Base-by-base conservation (phyloP, 2,329 filamentous ascomycete genomes). In the Beauveria brongniartii region DNA sequence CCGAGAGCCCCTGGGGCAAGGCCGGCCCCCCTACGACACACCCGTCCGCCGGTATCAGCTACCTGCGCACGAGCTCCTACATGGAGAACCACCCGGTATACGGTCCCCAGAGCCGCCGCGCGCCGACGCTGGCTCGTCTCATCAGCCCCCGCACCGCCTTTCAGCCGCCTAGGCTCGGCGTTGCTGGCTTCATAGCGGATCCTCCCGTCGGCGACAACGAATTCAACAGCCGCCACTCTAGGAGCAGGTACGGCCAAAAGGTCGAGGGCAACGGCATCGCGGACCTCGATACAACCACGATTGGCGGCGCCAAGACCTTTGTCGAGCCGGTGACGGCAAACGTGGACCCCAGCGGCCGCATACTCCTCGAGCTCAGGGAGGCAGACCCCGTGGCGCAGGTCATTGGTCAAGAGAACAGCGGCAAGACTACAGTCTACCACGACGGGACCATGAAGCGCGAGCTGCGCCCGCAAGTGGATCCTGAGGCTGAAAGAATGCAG, bases 21-120 rank as follows among this genome's bases (percentile, higher is more conserved):
- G 69, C 74, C 16, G 84, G 84, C 1, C 84, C 84, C n/a, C 84
- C 84, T 0, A 74, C 77, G 8, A 84, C 81, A 22, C 84, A 87
- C 65, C 84, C 84, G 4, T 87, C 84, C 16, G 84, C 81, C 37
- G 84, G 84, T 62, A 75, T 87, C 57, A 84, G 83, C 59, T 87
- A 87, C 71, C 73, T 86, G 61, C 80, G 84, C 57, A 84, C 82
- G 1, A 72, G 71, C 43, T 75, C 78, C 44, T 82, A 76, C 70
- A 71, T 82, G 66, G 79, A 83, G 62, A 86, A 86, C 70, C 83
- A 87, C 69, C 80, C 84, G 2, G 66, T 84, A 24, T 85, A 86
- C 66, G 84, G 84, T 2, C 84, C 84, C 10, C 84, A 85, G 68
- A 74, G 69, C 58, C 65, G 75, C 28, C 79, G 78, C 63, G 67